phyloP scores from a whole-genome alignment of 1,139 yeast genomes.

The Schwanniomyces etchellsii region DNA sequence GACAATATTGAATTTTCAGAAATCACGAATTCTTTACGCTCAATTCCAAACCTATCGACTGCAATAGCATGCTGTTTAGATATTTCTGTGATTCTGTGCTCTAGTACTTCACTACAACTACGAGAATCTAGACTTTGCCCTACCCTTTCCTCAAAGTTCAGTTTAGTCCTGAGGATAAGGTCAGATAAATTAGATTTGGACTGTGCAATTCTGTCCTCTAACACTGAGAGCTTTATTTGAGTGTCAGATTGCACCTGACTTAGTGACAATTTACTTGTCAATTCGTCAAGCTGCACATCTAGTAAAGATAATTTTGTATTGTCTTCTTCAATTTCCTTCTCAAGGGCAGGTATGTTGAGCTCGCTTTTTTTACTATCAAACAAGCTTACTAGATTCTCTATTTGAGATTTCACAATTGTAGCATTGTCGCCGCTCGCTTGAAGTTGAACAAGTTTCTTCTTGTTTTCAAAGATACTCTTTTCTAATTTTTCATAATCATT shows the following conservation, averaged over 20 bases:
- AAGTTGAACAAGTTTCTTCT: neutral
- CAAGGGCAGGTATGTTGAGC: slow-evolving; percentile 24
- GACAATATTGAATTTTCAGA: slow-evolving; percentile 11
- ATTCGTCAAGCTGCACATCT: slow-evolving; percentile 51
- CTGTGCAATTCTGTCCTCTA: slow-evolving; percentile 13
- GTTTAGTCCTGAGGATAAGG: slow-evolving; percentile 1
- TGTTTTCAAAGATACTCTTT: neutral
- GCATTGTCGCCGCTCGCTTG: slow-evolving; percentile 10
- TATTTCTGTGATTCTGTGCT: slow-evolving; percentile 1
- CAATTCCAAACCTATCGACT: neutral
- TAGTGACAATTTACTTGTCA: slow-evolving; percentile 44
- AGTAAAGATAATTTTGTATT: slow-evolving; percentile 33
- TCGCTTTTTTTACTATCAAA: slow-evolving; percentile 17
- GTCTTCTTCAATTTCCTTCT: slow-evolving; percentile 30
- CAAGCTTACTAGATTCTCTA: slow-evolving; percentile 31
- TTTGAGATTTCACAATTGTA: slow-evolving; percentile 22
- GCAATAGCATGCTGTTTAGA: neutral
- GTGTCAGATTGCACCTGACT: slow-evolving; percentile 57
- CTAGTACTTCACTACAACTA: slow-evolving; percentile 15
- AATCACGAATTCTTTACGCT: slow-evolving; percentile 7
- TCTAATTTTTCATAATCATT: neutral
- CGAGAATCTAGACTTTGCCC: slow-evolving; percentile 18
- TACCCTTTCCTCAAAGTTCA: slow-evolving; percentile 10
- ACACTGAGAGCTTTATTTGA: slow-evolving; percentile 43
- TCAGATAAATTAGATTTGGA: slow-evolving; percentile 4